A percentile compares a stretch with the other conserved stretches of the same genome.
Conservation (phyloP, 2,329 filamentous ascomycete species). For the Cryphonectria nitschkei region DNA sequence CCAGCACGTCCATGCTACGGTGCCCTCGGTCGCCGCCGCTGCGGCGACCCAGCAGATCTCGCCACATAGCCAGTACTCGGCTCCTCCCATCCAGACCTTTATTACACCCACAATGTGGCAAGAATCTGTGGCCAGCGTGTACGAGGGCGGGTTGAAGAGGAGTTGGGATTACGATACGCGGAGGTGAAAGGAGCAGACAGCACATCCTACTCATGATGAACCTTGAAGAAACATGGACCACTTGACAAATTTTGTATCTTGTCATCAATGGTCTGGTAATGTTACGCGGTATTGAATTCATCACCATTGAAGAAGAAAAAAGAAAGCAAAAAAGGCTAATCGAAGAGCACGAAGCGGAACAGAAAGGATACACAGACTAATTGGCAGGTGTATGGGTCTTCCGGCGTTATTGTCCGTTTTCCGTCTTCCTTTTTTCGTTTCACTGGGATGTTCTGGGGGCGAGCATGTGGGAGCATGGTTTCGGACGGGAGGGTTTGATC, state of each 20-base stretch:
- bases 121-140: constrained; percentile 70
- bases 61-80: constrained; percentile 53
- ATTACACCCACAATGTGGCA: constrained; percentile 76
- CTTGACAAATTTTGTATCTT: not conserved
- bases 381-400: constrained; percentile 21
- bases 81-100: constrained; percentile 59
- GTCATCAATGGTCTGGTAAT: constrained; percentile 7
- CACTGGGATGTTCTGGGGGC: constrained; percentile 7
- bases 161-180: constrained; percentile 60
- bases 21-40: constrained; percentile 44
- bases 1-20: constrained; percentile 49
- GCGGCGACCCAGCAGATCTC: constrained; percentile 38
- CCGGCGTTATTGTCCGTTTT: not conserved
- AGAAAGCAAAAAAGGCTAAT: not conserved
- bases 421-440: not conserved
- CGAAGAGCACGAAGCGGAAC: not conserved
- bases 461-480: constrained; percentile 13
- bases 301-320: not conserved
- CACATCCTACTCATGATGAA: not conserved
- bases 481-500: constrained; percentile 11
- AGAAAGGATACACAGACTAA: constrained; percentile 10
- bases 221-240: not conserved
- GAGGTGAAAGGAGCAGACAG: constrained; percentile 31
- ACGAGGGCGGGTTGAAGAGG: constrained; percentile 67
- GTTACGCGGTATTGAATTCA: not conserved